Evolutionary conservation across 2,329 filamentous ascomycete genomes (phyloP).

Genomic region (Escovopsis weberi): DNA sequence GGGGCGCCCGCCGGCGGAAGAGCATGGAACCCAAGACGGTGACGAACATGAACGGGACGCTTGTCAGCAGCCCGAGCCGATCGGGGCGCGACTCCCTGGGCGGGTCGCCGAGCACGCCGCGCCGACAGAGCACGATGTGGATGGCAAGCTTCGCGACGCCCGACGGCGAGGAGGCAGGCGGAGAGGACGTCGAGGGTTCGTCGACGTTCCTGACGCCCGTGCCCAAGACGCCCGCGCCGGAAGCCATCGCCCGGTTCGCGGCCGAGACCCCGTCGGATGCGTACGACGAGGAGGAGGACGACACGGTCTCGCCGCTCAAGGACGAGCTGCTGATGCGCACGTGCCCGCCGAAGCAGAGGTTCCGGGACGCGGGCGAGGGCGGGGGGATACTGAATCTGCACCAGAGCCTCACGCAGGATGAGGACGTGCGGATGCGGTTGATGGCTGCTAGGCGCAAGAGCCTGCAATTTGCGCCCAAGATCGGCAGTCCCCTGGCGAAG

Average conservation of each 20-base stretch:
- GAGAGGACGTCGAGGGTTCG: constrained; percentile 26
- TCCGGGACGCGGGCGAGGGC: constrained; percentile 21
- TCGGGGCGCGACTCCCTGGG: constrained; percentile 9
- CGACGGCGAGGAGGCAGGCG: constrained; percentile 23
- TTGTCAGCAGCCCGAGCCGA: constrained; percentile 32
- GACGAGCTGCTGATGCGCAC: constrained; percentile 33
- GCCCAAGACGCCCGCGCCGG: constrained; percentile 43
- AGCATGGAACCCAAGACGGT: constrained; percentile 66
- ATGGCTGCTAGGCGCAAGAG: constrained; percentile 65
- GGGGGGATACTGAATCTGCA: constrained; percentile 27
- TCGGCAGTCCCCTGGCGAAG: constrained; percentile 55
- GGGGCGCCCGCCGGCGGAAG: constrained; percentile 58
- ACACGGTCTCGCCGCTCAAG: constrained; percentile 15
- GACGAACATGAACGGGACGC: constrained; percentile 51
- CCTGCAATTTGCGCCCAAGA: constrained; percentile 60
- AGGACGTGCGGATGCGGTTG: constrained; percentile 44
- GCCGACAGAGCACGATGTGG: constrained; percentile 41
- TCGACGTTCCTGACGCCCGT: constrained; percentile 37
- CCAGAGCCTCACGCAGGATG: constrained; percentile 30
- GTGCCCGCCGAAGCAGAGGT: constrained; percentile 35
- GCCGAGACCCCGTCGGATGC: constrained; percentile 29
- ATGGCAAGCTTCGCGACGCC: constrained; percentile 37
- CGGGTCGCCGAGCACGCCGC: constrained; percentile 30
- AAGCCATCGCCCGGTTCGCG: constrained; percentile 37
- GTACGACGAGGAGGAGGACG: constrained; percentile 7